Evolutionary conservation across 1,139 yeast species (phyloP).

Genomic region (Saccharomyces hybrid): DNA sequence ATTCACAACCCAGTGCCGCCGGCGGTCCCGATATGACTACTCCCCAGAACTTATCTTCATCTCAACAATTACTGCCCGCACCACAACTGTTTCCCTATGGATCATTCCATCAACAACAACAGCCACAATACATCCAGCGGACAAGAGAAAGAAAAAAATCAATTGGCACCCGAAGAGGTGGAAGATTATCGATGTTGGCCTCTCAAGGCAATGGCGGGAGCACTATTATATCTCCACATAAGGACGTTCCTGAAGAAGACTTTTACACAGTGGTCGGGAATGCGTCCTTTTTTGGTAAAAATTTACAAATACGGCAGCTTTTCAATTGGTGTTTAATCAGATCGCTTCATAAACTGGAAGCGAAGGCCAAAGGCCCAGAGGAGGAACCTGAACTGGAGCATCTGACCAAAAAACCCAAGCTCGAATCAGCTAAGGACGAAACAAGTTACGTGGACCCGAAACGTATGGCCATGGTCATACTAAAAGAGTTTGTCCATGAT

Average conservation of each 20-base stretch:
- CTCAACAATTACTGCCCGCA: constrained; percentile 23
- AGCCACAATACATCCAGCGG: constrained; percentile 5
- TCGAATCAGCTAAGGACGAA: constrained; percentile 2
- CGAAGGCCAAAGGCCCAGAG: constrained; percentile 3
- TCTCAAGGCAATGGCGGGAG: constrained; percentile 18
- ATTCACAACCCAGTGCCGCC: constrained; percentile 13
- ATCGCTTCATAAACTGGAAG: constrained; percentile 17
- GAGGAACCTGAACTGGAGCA: background rate
- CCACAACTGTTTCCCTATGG: constrained; percentile 19
- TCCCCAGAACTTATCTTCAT: constrained; percentile 3
- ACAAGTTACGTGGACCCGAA: constrained; percentile 16
- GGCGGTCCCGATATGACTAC: background rate
- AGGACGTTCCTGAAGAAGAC: constrained; percentile 28
- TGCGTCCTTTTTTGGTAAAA: constrained; percentile 21
- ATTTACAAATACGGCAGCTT: constrained; percentile 26
- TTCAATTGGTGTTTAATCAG: constrained; percentile 30
- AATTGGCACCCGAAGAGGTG: constrained; percentile 21
- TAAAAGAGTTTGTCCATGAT: constrained; percentile 28
- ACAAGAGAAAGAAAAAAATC: constrained; percentile 17
- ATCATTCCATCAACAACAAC: constrained; percentile 7
- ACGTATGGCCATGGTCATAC: constrained; percentile 20
- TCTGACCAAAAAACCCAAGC: constrained; percentile 3
- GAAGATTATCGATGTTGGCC: constrained; percentile 20
- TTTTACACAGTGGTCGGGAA: constrained; percentile 30
- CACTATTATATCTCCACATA: constrained; percentile 28